phyloP scores from a whole-genome alignment of 768 basidiomycete species.

The Naganishia onofrii region DNA sequence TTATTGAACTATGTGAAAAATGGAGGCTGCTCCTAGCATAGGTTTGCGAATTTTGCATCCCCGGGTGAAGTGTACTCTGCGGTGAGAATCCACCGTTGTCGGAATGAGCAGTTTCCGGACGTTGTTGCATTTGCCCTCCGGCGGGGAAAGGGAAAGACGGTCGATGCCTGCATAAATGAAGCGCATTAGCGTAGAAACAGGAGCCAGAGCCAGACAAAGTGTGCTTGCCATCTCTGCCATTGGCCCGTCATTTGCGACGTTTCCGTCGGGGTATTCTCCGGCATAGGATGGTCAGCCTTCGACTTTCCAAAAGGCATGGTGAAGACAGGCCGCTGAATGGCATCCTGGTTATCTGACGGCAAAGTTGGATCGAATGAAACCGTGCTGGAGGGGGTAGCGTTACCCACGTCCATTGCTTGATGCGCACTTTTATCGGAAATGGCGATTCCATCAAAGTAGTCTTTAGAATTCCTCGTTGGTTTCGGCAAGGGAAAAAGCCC shows the following conservation, averaged over 20 bases:
- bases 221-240: conserved; percentile 28
- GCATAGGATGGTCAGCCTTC: background rate
- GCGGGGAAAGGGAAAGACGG: conserved; percentile 50
- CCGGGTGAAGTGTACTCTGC: conserved; percentile 8
- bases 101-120: background rate
- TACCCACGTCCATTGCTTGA: background rate
- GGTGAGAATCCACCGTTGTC: background rate
- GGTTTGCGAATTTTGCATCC: background rate
- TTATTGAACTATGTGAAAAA: conserved; percentile 1
- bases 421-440: conserved; percentile 16
- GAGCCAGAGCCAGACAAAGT: background rate
- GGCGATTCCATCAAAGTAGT: conserved; percentile 23
- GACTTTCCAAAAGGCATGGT: conserved; percentile 21
- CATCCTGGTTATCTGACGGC: conserved; percentile 13
- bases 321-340: conserved; percentile 31
- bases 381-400: background rate
- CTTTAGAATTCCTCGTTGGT: conserved; percentile 22
- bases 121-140: conserved; percentile 3
- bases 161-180: conserved; percentile 40
- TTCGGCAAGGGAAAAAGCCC: background rate
- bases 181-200: conserved; percentile 2
- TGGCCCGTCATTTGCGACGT: conserved; percentile 32
- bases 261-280: background rate
- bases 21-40: conserved; percentile 9
- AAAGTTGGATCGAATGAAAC: background rate